Evolutionary conservation across 2,329 filamentous ascomycete species (phyloP).

Genomic region (Aureobasidium sp.): DNA sequence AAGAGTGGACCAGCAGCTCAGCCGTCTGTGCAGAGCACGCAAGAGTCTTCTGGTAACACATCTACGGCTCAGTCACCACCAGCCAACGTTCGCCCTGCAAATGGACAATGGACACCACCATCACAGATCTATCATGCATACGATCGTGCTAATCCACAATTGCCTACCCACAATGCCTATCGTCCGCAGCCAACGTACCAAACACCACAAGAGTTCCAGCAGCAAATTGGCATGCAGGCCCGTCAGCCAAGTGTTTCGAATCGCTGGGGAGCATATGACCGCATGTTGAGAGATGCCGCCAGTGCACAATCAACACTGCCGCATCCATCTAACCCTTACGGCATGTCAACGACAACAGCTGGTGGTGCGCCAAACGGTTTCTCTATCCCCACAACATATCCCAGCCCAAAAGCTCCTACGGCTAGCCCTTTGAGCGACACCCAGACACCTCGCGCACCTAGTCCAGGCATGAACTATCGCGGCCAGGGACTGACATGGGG

Average conservation of each 20-base stretch:
- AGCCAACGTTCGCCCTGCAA: slow-evolving; percentile 19
- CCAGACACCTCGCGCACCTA: slow-evolving; percentile 4
- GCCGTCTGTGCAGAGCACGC: not conserved
- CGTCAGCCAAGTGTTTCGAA: slow-evolving; percentile 27
- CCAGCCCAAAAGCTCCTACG: slow-evolving; percentile 27
- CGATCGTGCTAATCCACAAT: slow-evolving; percentile 4
- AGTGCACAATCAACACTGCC: not conserved
- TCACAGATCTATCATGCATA: slow-evolving; percentile 23
- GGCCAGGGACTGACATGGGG: not conserved
- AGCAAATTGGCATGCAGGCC: slow-evolving; percentile 30
- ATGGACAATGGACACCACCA: slow-evolving; percentile 29
- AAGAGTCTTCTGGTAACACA: not conserved
- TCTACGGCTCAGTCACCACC: slow-evolving; percentile 16
- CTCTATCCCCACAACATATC: slow-evolving; percentile 14
- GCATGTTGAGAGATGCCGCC: slow-evolving; percentile 26
- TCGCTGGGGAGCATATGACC: slow-evolving; percentile 28
- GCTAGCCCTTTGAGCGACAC: slow-evolving; percentile 25
- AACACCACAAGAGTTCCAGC: slow-evolving; percentile 38
- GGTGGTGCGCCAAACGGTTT: not conserved
- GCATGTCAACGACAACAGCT: slow-evolving; percentile 5
- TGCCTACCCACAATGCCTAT: not conserved
- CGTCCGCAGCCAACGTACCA: slow-evolving; percentile 33
- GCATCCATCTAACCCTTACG: not conserved
- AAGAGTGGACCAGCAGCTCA: not conserved
- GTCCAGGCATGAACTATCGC: not conserved